Base-by-base conservation (phyloP, 2,329 filamentous ascomycete species). In the Samsoniella hepiali region DNA sequence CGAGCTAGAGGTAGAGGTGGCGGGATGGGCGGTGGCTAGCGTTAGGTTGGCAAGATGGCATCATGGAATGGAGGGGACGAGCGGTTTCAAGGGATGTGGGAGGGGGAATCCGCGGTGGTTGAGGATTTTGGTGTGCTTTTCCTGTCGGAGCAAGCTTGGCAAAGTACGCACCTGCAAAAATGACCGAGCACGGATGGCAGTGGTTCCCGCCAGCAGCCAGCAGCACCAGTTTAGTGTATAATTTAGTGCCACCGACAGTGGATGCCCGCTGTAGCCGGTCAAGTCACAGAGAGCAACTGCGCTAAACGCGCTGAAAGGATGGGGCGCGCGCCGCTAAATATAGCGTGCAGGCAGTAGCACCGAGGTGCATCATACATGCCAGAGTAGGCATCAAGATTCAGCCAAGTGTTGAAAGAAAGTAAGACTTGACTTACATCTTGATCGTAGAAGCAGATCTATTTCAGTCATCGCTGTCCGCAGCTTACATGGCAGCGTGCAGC, bases 51-150 rank as follows among this genome's bases (percentile, higher is more conserved):
- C 29, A 36, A 56, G 56, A 58, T 58, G 56, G 56, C 56, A 58
- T 58, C 44, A 59, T 59, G 44, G 53, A 56, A 31, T 15, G 53
- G 22, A 29, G 34, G n/a, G 17, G 51, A 54, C n/a, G 34, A 6
- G 13, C n/a, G n/a, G 17, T 17, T 29, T 36, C 32, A 31, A 59
- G 56, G 57, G 57, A 59, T 59, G 57, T 50, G 45, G 57, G 57
- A 59, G 57, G 32, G 49, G 13, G 34, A 50, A 59, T 36, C 15
- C 17, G 34, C 15, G 32, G 15, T 38, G 44, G 34, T 15, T n/a
- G 47, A 50, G 47, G 27, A 22, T 22, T n/a, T 5, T n/a, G 29
- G 31, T 53, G 22, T 22, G 22, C 22, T 22, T 22, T 22, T 22
- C 22, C 22, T 22, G 22, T 22, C 22, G 22, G 22, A 22, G 22